Conservation (phyloP, 2,329 filamentous ascomycete species). For the Stenocarpella maydis region DNA sequence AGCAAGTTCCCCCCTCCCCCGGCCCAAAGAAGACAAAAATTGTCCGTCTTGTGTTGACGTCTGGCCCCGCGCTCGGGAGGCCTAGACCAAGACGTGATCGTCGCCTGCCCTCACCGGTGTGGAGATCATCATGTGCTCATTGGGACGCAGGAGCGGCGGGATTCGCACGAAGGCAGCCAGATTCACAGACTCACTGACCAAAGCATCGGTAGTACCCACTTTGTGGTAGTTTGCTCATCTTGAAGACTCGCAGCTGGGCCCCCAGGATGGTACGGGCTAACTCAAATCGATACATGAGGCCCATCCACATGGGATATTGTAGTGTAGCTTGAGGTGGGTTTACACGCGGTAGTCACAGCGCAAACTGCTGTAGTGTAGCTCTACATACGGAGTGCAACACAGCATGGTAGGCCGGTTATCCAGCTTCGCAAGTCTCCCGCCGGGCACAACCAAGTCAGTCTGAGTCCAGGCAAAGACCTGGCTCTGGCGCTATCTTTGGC, state of each 20-base stretch:
- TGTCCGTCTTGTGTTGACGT: background rate
- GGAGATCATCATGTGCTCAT: slow-evolving; percentile 30
- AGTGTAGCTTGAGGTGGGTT: background rate
- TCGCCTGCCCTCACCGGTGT: slow-evolving; percentile 32
- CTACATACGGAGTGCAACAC: background rate
- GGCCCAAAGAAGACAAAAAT: background rate
- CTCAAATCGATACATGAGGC: background rate
- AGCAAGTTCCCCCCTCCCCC: background rate
- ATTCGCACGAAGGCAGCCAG: background rate
- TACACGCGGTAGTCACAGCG: too few species aligned
- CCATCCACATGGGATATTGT: background rate
- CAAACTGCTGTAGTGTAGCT: background rate
- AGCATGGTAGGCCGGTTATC: background rate
- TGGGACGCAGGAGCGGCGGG: slow-evolving; percentile 15
- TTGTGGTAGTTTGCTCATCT: background rate
- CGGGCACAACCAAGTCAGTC: background rate
- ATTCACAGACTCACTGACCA: slow-evolving; percentile 24
- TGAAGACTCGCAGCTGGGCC: background rate
- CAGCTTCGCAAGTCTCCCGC: background rate
- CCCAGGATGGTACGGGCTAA: background rate
- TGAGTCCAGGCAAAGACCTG: slow-evolving; percentile 3
- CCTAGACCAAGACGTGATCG: slow-evolving; percentile 28
- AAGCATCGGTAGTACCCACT: slow-evolving; percentile 1
- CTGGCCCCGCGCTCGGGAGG: background rate
- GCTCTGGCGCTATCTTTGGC: slow-evolving; percentile 24